These are phyloP conservation scores for Leucocoprinus birnbaumii DNA, from an alignment of 768 basidiomycete species.

Conservation along the genomic window DNA sequence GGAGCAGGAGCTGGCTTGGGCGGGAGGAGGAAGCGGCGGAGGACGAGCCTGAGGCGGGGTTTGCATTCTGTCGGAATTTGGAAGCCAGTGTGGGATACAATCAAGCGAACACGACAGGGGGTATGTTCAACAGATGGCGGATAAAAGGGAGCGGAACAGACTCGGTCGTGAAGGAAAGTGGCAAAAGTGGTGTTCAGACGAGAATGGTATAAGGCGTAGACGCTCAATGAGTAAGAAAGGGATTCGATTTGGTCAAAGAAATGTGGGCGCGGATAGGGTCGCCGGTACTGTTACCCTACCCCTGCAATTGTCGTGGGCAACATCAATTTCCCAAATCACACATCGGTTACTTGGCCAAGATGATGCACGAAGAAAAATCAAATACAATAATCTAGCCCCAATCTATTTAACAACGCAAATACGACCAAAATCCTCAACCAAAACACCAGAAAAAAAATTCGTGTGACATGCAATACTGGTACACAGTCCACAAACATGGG, in stretches of 20 bases:
- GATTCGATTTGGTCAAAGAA: background rate
- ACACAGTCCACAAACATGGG: slow-evolving; percentile 30
- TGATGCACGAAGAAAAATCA: background rate
- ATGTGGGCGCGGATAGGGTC: background rate
- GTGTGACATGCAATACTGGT: slow-evolving; percentile 20
- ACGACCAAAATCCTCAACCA: background rate
- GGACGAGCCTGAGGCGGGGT: slow-evolving; percentile 32
- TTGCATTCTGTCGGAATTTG: slow-evolving; percentile 52
- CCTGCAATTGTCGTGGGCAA: slow-evolving; percentile 7
- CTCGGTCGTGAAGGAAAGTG: background rate
- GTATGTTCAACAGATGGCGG: background rate
- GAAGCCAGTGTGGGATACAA: slow-evolving; percentile 55
- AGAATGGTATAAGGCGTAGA: slow-evolving; percentile 2
- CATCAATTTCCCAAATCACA: slow-evolving; percentile 6
- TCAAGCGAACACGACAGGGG: background rate
- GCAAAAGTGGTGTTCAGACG: background rate
- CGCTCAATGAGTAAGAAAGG: slow-evolving; percentile 1
- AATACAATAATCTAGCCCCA: slow-evolving; percentile 4
- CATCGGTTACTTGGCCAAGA: background rate
- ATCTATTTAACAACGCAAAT: slow-evolving; percentile 6
- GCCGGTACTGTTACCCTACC: background rate
- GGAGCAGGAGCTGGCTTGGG: slow-evolving; percentile 29
- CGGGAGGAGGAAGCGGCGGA: slow-evolving; percentile 11
- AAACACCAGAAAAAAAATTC: background rate
- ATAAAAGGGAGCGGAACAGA: background rate